phyloP scores from a whole-genome alignment of 202 grass and related monocot species.

The Saccharum hybrid region DNA sequence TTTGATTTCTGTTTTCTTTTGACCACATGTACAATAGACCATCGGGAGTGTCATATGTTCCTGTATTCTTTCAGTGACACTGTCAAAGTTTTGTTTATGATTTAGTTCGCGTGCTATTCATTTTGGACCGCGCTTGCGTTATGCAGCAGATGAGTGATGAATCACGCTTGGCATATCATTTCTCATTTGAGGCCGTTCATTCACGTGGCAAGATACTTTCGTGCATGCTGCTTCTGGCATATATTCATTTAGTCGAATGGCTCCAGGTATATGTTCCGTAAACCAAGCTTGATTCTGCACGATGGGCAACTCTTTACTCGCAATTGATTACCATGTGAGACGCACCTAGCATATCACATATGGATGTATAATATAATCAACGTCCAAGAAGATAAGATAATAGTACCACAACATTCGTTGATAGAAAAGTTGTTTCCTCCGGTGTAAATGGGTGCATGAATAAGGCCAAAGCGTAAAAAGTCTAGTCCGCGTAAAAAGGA shows the following conservation, averaged over 20 bases:
- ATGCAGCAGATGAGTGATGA: background rate
- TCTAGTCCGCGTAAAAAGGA: too few species aligned
- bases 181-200: too few species aligned
- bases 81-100: constrained; percentile 54
- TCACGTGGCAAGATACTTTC: background rate
- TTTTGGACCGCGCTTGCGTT: background rate
- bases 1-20: constrained; percentile 50
- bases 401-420: background rate
- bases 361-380: background rate
- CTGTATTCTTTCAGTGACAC: constrained; percentile 59
- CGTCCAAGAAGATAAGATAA: background rate
- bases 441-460: background rate
- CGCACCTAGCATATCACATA: background rate
- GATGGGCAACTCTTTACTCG: background rate
- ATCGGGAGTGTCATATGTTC: constrained; percentile 37
- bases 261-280: constrained; percentile 5
- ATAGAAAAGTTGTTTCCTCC: too few species aligned
- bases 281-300: background rate
- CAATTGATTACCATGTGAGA: background rate
- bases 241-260: background rate
- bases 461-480: background rate
- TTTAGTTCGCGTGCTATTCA: constrained; percentile 34
- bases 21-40: constrained; percentile 89
- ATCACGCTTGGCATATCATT: background rate
- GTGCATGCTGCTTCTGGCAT: background rate